Conservation (phyloP, 345 rosid genomes). For the Raphanus sativus region DNA sequence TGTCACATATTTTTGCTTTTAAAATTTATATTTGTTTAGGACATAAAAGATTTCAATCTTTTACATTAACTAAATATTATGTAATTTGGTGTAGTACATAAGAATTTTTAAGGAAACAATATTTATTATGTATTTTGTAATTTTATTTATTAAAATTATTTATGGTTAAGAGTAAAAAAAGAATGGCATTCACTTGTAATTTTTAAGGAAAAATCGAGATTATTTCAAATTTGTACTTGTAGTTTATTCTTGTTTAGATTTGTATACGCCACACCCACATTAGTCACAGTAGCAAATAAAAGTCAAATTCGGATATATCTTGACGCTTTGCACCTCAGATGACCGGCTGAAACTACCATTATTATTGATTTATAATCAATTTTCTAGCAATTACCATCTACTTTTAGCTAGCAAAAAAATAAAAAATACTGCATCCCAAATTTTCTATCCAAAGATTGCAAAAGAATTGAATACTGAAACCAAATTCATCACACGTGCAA, state of each 20-base stretch:
- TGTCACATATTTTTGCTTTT: no score
- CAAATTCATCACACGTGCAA: background rate
- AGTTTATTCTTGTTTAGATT: background rate
- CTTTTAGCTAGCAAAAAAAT: background rate
- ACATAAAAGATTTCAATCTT: no score
- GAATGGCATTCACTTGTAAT: no score
- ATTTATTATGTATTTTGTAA: no score
- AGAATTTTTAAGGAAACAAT: no score
- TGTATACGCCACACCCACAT: background rate
- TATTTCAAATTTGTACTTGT: no score
- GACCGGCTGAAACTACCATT: background rate
- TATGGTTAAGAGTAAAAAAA: no score
- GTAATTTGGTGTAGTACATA: no score
- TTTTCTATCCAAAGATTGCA: background rate
- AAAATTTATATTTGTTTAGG: no score
- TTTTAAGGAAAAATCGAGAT: no score
- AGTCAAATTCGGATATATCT: background rate
- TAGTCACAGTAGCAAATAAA: background rate
- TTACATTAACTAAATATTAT: no score
- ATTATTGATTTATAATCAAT: background rate
- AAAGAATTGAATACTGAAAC: background rate
- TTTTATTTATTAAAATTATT: no score
- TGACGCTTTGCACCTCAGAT: conserved; percentile 7
- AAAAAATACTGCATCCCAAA: background rate
- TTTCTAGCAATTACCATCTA: background rate